Evolutionary conservation across 2,329 filamentous ascomycete species (phyloP), one percentile per base, ranked within the genome.

Genomic region (Aspergillus novofumigatus): DNA sequence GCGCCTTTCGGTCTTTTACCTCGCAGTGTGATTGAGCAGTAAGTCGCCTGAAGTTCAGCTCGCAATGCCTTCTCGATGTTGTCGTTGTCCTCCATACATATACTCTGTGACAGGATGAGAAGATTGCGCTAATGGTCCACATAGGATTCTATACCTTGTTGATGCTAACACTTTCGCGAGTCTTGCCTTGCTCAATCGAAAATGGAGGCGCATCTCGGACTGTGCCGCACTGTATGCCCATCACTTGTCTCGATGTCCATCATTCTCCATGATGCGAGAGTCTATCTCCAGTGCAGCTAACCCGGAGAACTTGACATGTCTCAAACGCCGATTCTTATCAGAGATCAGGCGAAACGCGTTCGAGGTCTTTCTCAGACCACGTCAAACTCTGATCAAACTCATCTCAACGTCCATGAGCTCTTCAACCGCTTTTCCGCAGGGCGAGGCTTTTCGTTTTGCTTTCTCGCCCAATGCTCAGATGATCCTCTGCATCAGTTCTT

Each of bases 341-440:
- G 86, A 92, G 69, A 83, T 88, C 62, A 90, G 91, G 73, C 83
- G 89, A 56, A 91, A 90, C 74, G 79, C 91, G 51, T 93, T 92
- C 70, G 86, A 90, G 64, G 85, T 87, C 38, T 92, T 90, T 69
- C 72, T 91, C 52, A 83, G 88, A 20, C 90, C 90, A 3, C 82
- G 75, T 58, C 81, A 83, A 67, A 92, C 88, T 5, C 79, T 90
- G 48, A 83, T 96, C 67, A 92, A 89, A 69, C 80, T 96, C 52
- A 86, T 95, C 11, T 94, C 90, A 41, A 91, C 88, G 51, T 92
- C 89, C 5, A 90, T 90, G 64, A 93, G 89, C 69, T 92, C 90
- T 0, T 91, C 89, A 1, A 91, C 91, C 23, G 83, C 83, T 2
- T 88, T 88, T 60, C 91, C 91, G 1, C 88, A 89, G 35, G 90